phyloP scores from a whole-genome alignment of 768 basidiomycete genomes.

The Pleurotus salmoneostramineus region DNA sequence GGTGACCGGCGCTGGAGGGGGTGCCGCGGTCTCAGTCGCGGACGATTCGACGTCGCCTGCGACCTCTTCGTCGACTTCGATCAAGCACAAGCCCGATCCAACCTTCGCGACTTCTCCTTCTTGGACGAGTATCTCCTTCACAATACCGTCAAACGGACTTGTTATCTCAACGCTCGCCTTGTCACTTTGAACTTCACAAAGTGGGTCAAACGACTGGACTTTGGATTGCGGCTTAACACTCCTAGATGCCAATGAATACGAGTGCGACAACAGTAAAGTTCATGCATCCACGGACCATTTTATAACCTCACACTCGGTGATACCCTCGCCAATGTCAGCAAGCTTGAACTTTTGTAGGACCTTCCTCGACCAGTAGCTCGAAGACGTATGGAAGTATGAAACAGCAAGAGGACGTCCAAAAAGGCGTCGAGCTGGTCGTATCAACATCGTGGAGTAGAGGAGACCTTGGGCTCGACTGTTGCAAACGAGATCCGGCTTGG shows the following conservation, averaged over 20 bases:
- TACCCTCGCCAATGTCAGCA: constrained; percentile 87
- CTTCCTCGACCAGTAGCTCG: constrained; percentile 26
- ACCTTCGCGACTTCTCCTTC: constrained; percentile 86
- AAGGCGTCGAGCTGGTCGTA: constrained; percentile 27
- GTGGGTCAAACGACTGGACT: constrained; percentile 62
- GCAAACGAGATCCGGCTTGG: constrained; percentile 6
- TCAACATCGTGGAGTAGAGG: constrained; percentile 24
- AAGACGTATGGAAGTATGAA: constrained; percentile 28
- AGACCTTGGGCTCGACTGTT: constrained; percentile 11
- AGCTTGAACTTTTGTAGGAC: constrained; percentile 63
- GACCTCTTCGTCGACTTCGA: constrained; percentile 71
- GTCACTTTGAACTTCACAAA: constrained; percentile 88
- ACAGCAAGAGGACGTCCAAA: constrained; percentile 22
- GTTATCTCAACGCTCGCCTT: constrained; percentile 92
- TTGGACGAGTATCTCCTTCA: constrained; percentile 68
- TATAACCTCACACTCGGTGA: constrained; percentile 87
- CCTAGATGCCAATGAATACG: constrained; percentile 37
- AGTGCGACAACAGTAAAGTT: constrained; percentile 7
- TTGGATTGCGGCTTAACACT: constrained; percentile 47
- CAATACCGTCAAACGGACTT: constrained; percentile 74
- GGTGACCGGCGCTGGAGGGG: constrained; percentile 8
- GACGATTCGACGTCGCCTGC: constrained; percentile 17
- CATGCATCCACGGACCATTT: constrained; percentile 57
- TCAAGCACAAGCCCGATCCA: constrained; percentile 70
- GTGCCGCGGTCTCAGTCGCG: constrained; percentile 11